Base-by-base conservation (phyloP, 2,329 filamentous ascomycete species). In the Sordariomycetes sp. region DNA sequence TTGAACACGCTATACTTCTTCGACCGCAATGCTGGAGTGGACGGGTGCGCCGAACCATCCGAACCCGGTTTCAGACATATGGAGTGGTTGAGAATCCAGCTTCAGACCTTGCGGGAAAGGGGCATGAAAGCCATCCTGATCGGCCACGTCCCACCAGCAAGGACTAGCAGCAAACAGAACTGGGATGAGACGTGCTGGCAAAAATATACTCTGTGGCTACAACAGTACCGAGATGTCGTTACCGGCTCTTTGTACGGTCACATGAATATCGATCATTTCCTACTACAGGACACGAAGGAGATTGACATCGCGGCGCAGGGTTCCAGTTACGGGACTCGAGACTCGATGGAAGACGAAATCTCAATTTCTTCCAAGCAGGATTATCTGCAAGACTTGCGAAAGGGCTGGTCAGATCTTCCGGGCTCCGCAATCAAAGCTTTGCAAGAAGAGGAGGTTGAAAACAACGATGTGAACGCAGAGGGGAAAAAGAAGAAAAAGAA, bases 101-200 rank as follows among this genome's bases (percentile, higher is more conserved):
- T 98, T 37, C 74, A 92, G 48, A 76, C 86, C 43, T 64, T 96
- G 55, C 82, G 92, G 33, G 68, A 81, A 20, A 77, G 86, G 34
- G 81, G 84, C 28, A 86, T 95, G 79, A 96, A 96, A 61, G 92
- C 83, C 11, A 94, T 98, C 34, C 61, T 98, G 34, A 93, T 85
- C 47, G 90, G 92, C 3, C 92, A 98, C 57, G 87, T 98, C 4
- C 88, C 92, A 2, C 92, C 92, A 1, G 90, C 88, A 1, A 72
- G 88, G 40, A 92, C 88, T 2, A 71, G 77, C 23, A 82, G 78
- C 59, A 96, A 96, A 66, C 74, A 77, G 49, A 79, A 77, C 41
- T 98, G 92, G 92, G 87, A 95, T 45, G 90, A 96, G 65, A 87
- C 84, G 0, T 98, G 92, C 61, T 98, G 90, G 88, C 90, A 95